Base-by-base conservation (phyloP, 169 alveolate species). In the Cryptosporidium meleagridis region DNA sequence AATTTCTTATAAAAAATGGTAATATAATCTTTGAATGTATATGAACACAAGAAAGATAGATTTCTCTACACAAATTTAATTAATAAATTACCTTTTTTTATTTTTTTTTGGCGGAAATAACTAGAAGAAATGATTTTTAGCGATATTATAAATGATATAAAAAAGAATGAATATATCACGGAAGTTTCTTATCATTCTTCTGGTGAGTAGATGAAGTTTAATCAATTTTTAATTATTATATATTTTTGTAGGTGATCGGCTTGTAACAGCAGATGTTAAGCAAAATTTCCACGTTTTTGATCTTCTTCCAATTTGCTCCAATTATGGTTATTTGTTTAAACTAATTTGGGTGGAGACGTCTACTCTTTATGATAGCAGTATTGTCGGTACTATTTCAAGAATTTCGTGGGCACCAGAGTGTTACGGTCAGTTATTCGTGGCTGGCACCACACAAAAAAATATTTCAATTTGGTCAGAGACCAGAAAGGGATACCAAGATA, bases 371-470 rank as follows among this genome's bases (percentile, higher is more conserved):
- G 62, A 53, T 10, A 44, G 33, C 6, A 53, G 65, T 14, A 62
- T 65, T 8, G 12, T 0, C 31, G 89, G 89, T 14, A 41, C 44
- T 5, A 41, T 80, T 65, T 44, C 69, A 33, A 80, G 68, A 61
- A 80, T 80, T 61, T 62, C 89, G 5, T 80, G 89, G 89, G 61
- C 89, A 29, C 75, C 89, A 12, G 80, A 80, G 16, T 62, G 75
- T 62, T 80, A 44, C 62, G 89, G 89, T 48, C 89, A 80, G 45
- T 45, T 80, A 21, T 80, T 80, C 65, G 89, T 70, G 1, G 89
- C 68, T 44, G 89, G 80, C 6, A 41, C 75, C 9, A 44, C 75
- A 14, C 23, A 80, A 26, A 80, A 65, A 45, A 80, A 35, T 31
- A 65, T 80, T 61, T 62, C 39, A 26, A 41, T 80, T 44, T 80